Evolutionary conservation across 2,329 filamentous ascomycete genomes (phyloP).

Genomic region (Diaporthe sp.): DNA sequence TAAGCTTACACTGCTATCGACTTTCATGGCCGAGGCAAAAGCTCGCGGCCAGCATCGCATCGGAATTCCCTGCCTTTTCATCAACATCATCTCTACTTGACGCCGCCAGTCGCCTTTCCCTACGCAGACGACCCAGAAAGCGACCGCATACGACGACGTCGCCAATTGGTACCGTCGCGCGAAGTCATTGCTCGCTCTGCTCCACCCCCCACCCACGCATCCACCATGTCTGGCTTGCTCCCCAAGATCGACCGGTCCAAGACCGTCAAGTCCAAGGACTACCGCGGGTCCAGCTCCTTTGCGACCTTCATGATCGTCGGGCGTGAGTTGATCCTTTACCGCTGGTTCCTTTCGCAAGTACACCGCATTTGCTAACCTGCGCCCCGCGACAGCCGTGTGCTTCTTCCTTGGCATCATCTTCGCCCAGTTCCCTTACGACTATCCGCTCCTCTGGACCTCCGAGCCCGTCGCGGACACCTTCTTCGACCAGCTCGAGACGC

Average conservation of each 20-base stretch:
- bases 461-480: slow-evolving; percentile 75
- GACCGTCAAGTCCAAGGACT: slow-evolving; percentile 69
- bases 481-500: slow-evolving; percentile 87
- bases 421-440: slow-evolving; percentile 96
- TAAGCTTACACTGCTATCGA: slow-evolving; percentile 36
- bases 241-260: slow-evolving; percentile 65
- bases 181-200: neutral
- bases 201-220: neutral
- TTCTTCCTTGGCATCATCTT: slow-evolving; percentile 99
- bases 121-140: neutral
- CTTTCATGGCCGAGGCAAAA: slow-evolving; percentile 13
- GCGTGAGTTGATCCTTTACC: slow-evolving; percentile 72
- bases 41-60: neutral
- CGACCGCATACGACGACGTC: slow-evolving; percentile 4
- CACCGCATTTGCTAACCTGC: slow-evolving; percentile 40
- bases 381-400: slow-evolving; percentile 75
- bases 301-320: slow-evolving; percentile 97
- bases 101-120: neutral
- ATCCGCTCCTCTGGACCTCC: slow-evolving; percentile 85
- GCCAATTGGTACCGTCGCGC: slow-evolving; percentile 16
- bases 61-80: slow-evolving; percentile 9
- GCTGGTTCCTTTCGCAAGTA: slow-evolving; percentile 38
- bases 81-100: slow-evolving; percentile 7
- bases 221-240: slow-evolving; percentile 37
- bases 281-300: slow-evolving; percentile 78